Base-by-base conservation (phyloP, 169 alveolate genomes). In the Plasmodium malariae region DNA sequence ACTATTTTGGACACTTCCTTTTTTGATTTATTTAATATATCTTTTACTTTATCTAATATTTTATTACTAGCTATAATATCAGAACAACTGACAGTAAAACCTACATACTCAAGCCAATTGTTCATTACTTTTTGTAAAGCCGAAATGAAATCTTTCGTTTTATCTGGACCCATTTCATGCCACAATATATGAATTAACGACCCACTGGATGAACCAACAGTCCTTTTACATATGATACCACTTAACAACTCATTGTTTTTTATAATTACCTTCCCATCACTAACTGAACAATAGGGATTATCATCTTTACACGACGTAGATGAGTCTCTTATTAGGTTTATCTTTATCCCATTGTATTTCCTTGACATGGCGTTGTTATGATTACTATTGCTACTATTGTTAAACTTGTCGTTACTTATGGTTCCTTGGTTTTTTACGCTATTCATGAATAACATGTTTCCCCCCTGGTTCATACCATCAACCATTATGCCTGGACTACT, bases 41-140 rank as follows among this genome's bases (percentile, higher is more conserved):
- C 98, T 63, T 92, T 94, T 93, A 98, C 99, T 68, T 93, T 93
- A 76, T 93, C 94, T 86, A 97, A 73, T 24, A 99, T 97, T 67
- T 95, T 96, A 70, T 96, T 96, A 69, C 97, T 97, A 24, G 99
- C 99, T 72, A 98, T 97, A 49, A 98, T 98, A 93, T 99, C 99
- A 49, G 98, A 95, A 74, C 99, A 98, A 19, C 99, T 99, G 1
- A 99, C 99, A 1, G 99, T 98, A 94, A 98, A 98, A 1, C 99
- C 99, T 71, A 96, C 93, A 88, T 97, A 97, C 19, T 98, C 96
- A 54, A 99, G 96, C 99, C 99, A 99, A 91, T 97, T 97, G 95
- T 99, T 98, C 24, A 98, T 98, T 48, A 99, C 97, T 95, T 97
- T 97, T 91, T 99, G 98, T 51, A 95, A 83, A 54, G 98, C 95